These are phyloP conservation scores for Leucoagaricus sp. DNA, from an alignment of 1,284 basidiomycete genomes.

Conservation along the genomic window DNA sequence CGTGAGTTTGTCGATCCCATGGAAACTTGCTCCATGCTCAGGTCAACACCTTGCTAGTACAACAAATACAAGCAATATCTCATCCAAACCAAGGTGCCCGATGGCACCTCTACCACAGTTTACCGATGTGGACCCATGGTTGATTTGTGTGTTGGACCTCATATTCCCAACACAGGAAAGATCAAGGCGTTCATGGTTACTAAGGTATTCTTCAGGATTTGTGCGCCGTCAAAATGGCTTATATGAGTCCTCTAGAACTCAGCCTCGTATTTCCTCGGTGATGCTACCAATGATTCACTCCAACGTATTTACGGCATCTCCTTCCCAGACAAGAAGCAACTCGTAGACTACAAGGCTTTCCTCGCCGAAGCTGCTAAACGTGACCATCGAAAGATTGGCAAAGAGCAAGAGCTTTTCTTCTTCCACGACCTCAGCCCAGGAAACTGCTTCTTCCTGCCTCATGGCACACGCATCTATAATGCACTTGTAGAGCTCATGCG, in stretches of 20 bases:
- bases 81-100: slow-evolving; percentile 94
- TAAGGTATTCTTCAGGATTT: slow-evolving; percentile 56
- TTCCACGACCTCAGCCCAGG: slow-evolving; percentile 98
- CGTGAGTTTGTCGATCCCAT: slow-evolving; percentile 45
- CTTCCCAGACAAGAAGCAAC: slow-evolving; percentile 97
- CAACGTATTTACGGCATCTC: slow-evolving; percentile 99
- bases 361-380: slow-evolving; percentile 96
- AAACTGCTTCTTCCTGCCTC: slow-evolving; percentile 95
- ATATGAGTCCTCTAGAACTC: slow-evolving; percentile 69
- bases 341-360: slow-evolving; percentile 96
- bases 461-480: slow-evolving; percentile 98
- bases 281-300: slow-evolving; percentile 91
- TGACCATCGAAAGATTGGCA: slow-evolving; percentile 95
- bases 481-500: slow-evolving; percentile 89
- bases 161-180: slow-evolving; percentile 96
- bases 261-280: slow-evolving; percentile 97
- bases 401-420: slow-evolving; percentile 98
- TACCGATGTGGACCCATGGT: slow-evolving; percentile 99
- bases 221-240: slow-evolving; percentile 1
- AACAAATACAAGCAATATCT: slow-evolving; percentile 99
- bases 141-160: slow-evolving; percentile 96
- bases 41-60: slow-evolving; percentile 60
- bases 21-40: slow-evolving; percentile 5
- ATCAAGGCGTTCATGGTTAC: slow-evolving; percentile 97
- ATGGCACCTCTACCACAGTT: slow-evolving; percentile 96